A percentile compares a stretch with the other conserved stretches of the same genome.
Conservation (phyloP, 2,329 filamentous ascomycete species). For the Verticillium alfalfae region DNA sequence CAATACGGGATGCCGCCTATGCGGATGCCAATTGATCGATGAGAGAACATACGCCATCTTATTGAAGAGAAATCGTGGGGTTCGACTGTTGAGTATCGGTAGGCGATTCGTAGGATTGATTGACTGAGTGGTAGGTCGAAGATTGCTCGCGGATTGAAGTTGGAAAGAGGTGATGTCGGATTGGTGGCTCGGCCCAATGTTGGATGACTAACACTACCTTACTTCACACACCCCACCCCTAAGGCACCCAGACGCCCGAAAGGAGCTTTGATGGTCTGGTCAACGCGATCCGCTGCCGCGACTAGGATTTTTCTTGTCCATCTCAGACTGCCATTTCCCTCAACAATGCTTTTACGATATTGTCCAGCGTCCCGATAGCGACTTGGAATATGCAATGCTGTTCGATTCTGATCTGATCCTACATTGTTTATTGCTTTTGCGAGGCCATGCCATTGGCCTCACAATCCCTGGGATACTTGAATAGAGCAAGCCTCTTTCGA, state of each 20-base stretch:
- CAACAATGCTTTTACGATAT: not conserved
- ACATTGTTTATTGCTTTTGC: not conserved
- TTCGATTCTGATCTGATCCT: not conserved
- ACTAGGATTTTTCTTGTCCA: not conserved
- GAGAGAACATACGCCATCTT: not conserved
- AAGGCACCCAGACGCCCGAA: not conserved
- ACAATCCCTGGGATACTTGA: slow-evolving; percentile 14
- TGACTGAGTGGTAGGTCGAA: not conserved
- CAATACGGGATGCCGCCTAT: not conserved
- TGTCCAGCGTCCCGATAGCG: not conserved
- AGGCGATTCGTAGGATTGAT: not conserved
- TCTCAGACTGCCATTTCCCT: not conserved
- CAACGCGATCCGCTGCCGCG: not conserved
- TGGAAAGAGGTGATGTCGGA: slow-evolving; percentile 2
- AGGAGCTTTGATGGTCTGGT: not conserved
- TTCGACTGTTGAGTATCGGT: not conserved
- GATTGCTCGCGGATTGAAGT: not conserved
- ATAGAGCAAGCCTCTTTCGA: slow-evolving; percentile 13
- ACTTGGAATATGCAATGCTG: not conserved
- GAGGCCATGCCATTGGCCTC: slow-evolving; percentile 13
- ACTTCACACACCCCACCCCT: not conserved
- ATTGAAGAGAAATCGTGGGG: not conserved
- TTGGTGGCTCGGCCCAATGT: slow-evolving; percentile 1
- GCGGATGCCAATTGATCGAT: not conserved
- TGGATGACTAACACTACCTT: not conserved